Evolutionary conservation across 2,329 filamentous ascomycete species (phyloP).

Genomic region (Clonostachys byssicola): DNA sequence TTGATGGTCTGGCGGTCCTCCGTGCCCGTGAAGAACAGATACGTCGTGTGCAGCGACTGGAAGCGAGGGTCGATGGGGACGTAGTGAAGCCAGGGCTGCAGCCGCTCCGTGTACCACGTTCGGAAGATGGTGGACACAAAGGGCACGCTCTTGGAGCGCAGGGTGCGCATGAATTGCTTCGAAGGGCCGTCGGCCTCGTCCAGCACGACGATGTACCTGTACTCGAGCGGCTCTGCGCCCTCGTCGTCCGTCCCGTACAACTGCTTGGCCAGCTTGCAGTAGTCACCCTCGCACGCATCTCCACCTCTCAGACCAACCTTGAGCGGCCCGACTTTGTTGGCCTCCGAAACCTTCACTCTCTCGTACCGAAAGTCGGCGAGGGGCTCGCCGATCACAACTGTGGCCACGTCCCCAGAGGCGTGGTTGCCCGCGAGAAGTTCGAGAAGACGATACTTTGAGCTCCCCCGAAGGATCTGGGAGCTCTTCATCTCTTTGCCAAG

Average conservation of each 20-base stretch:
- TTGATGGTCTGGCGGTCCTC: slow-evolving; percentile 33
- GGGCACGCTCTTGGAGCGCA: slow-evolving; percentile 64
- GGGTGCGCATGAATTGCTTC: slow-evolving; percentile 50
- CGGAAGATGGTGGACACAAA: slow-evolving; percentile 70
- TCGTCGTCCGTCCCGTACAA: slow-evolving; percentile 30
- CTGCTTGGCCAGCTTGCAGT: slow-evolving; percentile 19
- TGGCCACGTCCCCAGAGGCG: slow-evolving; percentile 37
- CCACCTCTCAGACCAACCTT: slow-evolving; percentile 57
- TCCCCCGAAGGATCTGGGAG: slow-evolving; percentile 55
- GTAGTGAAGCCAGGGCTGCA: slow-evolving; percentile 76
- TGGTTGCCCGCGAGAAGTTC: slow-evolving; percentile 62
- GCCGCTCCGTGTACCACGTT: slow-evolving; percentile 73
- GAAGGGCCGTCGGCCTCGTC: slow-evolving; percentile 69
- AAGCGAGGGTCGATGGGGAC: slow-evolving; percentile 72
- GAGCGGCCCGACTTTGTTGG: slow-evolving; percentile 48
- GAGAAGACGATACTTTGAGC: slow-evolving; percentile 68
- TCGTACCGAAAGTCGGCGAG: slow-evolving; percentile 47
- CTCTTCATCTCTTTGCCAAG: slow-evolving; percentile 43
- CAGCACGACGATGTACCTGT: slow-evolving; percentile 68
- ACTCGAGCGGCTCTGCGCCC: slow-evolving; percentile 47
- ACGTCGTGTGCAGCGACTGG: slow-evolving; percentile 68
- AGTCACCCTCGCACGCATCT: slow-evolving; percentile 48
- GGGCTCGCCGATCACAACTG: slow-evolving; percentile 47
- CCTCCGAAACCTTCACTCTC: slow-evolving; percentile 42
- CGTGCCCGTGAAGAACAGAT: slow-evolving; percentile 69